Evolutionary conservation across 1,139 yeast genomes (phyloP).

Genomic region (Nematodospora anomalae): DNA sequence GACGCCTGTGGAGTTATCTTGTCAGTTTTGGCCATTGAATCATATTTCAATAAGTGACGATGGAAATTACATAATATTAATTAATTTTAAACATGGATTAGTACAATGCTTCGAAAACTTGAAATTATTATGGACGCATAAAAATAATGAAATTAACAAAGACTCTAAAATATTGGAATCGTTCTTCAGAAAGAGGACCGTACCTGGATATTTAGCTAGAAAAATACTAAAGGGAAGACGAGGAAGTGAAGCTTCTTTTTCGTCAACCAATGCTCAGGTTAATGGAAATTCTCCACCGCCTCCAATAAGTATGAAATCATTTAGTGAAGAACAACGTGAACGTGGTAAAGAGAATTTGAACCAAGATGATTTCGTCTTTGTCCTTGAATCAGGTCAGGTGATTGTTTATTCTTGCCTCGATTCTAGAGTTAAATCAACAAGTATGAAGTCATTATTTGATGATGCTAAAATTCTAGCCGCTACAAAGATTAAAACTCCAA

Average conservation of each 20-base stretch:
- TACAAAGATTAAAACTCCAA: conserved; percentile 61
- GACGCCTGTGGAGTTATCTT: conserved; percentile 45
- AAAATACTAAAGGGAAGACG: conserved; percentile 33
- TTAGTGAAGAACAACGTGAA: conserved; percentile 11
- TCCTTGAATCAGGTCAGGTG: conserved; percentile 47
- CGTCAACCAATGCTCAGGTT: conserved; percentile 21
- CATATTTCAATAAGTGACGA: conserved; percentile 59
- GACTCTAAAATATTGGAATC: conserved; percentile 49
- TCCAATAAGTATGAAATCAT: conserved; percentile 21
- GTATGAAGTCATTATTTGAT: conserved; percentile 14
- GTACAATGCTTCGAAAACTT: conserved; percentile 60
- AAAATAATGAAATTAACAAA: conserved; percentile 22
- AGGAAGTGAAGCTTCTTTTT: conserved; percentile 28
- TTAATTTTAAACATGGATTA: conserved; percentile 48
- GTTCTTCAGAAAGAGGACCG: conserved; percentile 58
- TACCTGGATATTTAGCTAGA: conserved; percentile 50
- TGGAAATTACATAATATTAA: conserved; percentile 59
- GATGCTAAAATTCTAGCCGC: conserved; percentile 29
- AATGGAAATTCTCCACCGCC: conserved; percentile 37
- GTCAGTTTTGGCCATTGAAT: conserved; percentile 70
- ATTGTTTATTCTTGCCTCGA: conserved; percentile 48
- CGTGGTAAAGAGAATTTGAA: conserved; percentile 11
- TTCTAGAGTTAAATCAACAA: conserved; percentile 42
- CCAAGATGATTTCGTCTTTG: conserved; percentile 31
- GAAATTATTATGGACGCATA: conserved; percentile 51